Evolutionary conservation across 2,329 filamentous ascomycete species (phyloP).

Genomic region (Botrytis byssoidea): DNA sequence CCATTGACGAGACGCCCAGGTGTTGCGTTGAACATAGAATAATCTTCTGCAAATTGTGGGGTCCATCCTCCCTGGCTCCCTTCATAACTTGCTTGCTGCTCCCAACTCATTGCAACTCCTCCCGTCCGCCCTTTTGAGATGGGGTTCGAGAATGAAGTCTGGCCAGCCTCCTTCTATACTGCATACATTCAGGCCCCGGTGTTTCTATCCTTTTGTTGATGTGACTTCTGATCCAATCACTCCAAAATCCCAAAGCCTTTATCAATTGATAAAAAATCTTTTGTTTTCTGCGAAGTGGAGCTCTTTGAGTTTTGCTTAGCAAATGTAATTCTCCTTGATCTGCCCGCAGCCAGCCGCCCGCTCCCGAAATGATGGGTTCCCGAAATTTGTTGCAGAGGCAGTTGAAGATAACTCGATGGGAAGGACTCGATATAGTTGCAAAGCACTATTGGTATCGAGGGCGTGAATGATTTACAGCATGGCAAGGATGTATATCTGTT

Average conservation of each 20-base stretch:
- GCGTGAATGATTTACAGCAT: conserved; percentile 28
- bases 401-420: conserved; percentile 11
- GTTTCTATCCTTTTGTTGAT: conserved; percentile 2
- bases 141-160: conserved; percentile 9
- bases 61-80: conserved; percentile 53
- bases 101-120: conserved; percentile 60
- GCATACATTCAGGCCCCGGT: conserved; percentile 17
- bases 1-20: conserved; percentile 53
- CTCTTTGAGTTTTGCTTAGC: conserved; percentile 18
- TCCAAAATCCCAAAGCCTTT: not conserved
- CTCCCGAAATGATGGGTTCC: not conserved
- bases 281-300: conserved; percentile 19
- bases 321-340: conserved; percentile 17
- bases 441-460: conserved; percentile 22
- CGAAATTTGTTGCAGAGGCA: not conserved
- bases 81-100: conserved; percentile 52
- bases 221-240: not conserved
- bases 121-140: conserved; percentile 9
- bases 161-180: conserved; percentile 15
- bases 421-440: conserved; percentile 17
- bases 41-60: conserved; percentile 62
- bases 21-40: conserved; percentile 64
- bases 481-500: conserved; percentile 22
- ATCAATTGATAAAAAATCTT: not conserved
- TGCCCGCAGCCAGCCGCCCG: conserved; percentile 6